Conservation (phyloP, 2,329 filamentous ascomycete genomes). For the Trichophyton schoenleinii region DNA sequence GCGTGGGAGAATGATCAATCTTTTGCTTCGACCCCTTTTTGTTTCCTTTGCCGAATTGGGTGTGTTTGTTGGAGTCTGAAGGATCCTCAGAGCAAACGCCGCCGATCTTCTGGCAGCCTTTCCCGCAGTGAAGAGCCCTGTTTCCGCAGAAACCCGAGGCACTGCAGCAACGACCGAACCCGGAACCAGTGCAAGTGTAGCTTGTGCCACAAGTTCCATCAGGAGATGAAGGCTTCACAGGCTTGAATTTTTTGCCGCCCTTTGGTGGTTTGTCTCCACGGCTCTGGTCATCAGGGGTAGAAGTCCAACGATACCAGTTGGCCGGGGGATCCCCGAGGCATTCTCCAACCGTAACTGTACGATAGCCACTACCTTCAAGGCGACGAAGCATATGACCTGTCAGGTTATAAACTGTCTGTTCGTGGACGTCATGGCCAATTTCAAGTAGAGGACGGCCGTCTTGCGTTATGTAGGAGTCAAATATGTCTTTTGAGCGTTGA, state of each 20-base stretch:
- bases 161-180: conserved; percentile 25
- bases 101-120: conserved; percentile 21
- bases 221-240: conserved; percentile 15
- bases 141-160: conserved; percentile 22
- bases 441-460: conserved; percentile 27
- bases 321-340: conserved; percentile 29
- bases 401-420: conserved; percentile 32
- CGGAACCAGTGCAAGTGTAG: conserved; percentile 25
- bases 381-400: conserved; percentile 30
- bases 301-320: conserved; percentile 29
- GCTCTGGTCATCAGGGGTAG: conserved; percentile 4
- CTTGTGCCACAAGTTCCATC: conserved; percentile 26
- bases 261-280: background rate
- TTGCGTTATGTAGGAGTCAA: conserved; percentile 22
- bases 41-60: background rate
- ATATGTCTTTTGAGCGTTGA: conserved; percentile 30
- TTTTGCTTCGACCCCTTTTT: background rate
- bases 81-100: conserved; percentile 18
- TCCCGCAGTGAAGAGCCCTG: conserved; percentile 20
- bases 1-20: background rate
- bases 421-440: conserved; percentile 33
- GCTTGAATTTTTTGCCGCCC: background rate
- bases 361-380: conserved; percentile 22
- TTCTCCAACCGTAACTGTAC: conserved; percentile 33
- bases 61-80: background rate